Conservation (phyloP, 228 moss, liverwort and hornwort species). For the Sphagnum magellanicum region DNA sequence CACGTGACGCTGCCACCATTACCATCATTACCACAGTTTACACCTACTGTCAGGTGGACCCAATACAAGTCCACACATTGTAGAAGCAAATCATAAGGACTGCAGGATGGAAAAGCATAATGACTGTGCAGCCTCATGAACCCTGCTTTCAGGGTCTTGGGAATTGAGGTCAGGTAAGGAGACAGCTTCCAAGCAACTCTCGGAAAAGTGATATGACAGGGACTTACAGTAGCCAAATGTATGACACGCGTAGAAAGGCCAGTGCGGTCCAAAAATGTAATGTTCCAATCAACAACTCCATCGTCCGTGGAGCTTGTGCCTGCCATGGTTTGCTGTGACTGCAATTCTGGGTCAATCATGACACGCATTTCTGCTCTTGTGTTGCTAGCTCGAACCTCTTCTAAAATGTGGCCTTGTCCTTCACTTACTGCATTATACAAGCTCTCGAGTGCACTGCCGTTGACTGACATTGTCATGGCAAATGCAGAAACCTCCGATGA, state of each 20-base stretch:
- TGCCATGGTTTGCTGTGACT: conserved; percentile 22
- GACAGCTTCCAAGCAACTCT: too few species aligned
- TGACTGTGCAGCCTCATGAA: too few species aligned
- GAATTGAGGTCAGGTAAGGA: too few species aligned
- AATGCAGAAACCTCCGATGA: conserved; percentile 37
- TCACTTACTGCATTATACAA: conserved; percentile 39
- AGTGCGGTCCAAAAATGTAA: conserved; percentile 38
- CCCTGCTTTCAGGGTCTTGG: too few species aligned
- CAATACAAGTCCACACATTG: too few species aligned
- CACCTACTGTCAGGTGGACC: too few species aligned
- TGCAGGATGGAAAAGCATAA: too few species aligned
- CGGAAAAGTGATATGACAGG: not conserved
- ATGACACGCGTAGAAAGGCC: conserved; percentile 35
- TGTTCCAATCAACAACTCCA: conserved; percentile 37
- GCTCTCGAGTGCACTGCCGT: conserved; percentile 29
- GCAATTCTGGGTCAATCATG: conserved; percentile 16
- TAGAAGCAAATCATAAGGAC: too few species aligned
- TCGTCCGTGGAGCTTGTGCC: conserved; percentile 34
- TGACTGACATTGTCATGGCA: conserved; percentile 28
- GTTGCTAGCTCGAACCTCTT: conserved; percentile 25
- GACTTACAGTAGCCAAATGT: conserved; percentile 21
- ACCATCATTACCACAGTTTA: not conserved
- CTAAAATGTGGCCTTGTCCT: conserved; percentile 38
- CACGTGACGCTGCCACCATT: conserved; percentile 52
- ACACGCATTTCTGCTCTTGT: conserved; percentile 25